Conservation (phyloP, 129 eudicot species). For the Artemisia annua region DNA sequence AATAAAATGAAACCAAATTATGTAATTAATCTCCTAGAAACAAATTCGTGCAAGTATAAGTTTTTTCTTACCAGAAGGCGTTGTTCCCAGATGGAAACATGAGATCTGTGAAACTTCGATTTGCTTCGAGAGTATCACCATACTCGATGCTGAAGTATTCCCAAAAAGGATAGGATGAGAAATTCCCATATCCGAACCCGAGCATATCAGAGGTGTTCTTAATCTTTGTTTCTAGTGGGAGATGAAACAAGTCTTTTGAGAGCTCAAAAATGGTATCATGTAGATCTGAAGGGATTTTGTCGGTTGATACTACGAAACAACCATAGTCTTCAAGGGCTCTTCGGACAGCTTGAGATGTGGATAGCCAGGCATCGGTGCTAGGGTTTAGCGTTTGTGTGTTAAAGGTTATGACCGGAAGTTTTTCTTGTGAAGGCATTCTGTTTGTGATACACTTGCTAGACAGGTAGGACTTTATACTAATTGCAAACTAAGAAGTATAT, state of each 20-base stretch:
- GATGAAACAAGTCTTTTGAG: slow-evolving; percentile 40
- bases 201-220: slow-evolving; percentile 44
- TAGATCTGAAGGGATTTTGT: slow-evolving; percentile 32
- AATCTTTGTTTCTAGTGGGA: slow-evolving; percentile 47
- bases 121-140: slow-evolving; percentile 41
- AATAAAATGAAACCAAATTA: not conserved
- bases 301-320: slow-evolving; percentile 42
- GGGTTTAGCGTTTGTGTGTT: slow-evolving; percentile 31
- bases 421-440: slow-evolving; percentile 25
- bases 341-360: slow-evolving; percentile 31
- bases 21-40: too few relatives aligned
- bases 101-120: slow-evolving; percentile 45
- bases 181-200: slow-evolving; percentile 51
- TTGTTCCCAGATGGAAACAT: slow-evolving; percentile 62
- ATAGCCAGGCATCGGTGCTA: slow-evolving; percentile 33
- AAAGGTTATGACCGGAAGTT: slow-evolving; percentile 43
- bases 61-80: slow-evolving; percentile 40
- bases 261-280: slow-evolving; percentile 35
- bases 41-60: too few relatives aligned
- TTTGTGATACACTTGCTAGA: too few relatives aligned
- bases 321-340: slow-evolving; percentile 57
- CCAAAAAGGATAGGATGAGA: slow-evolving; percentile 46
- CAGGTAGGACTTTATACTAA: too few relatives aligned
- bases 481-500: too few relatives aligned
- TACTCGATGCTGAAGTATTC: slow-evolving; percentile 59